Evolutionary conservation across 768 basidiomycete genomes (phyloP).

Genomic region (Lactarius pseudohatsudake): DNA sequence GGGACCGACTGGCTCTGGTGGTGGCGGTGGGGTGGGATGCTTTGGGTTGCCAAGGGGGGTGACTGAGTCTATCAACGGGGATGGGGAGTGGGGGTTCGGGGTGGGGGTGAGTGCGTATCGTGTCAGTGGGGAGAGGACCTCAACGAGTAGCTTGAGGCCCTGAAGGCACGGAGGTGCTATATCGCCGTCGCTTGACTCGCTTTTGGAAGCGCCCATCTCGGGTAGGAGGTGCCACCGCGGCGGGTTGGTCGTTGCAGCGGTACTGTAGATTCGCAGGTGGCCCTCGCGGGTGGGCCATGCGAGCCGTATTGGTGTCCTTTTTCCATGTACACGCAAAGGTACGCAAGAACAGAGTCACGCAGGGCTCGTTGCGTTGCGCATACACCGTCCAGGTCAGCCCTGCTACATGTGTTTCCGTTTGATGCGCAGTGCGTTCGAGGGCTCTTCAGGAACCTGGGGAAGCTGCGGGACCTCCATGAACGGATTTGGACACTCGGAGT

Average conservation of each 20-base stretch:
- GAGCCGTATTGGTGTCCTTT: neutral
- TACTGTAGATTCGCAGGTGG: neutral
- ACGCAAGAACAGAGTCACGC: neutral
- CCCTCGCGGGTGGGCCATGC: neutral
- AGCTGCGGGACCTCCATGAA: neutral
- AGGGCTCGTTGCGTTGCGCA: neutral
- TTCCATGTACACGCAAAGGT: neutral
- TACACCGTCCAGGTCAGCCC: neutral
- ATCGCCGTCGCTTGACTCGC: neutral
- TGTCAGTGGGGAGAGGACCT: neutral
- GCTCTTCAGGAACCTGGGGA: neutral
- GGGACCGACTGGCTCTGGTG: neutral
- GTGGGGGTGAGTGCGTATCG: neutral
- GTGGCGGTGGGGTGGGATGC: slow-evolving; percentile 3
- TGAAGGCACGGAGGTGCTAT: neutral
- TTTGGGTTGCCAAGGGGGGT: neutral
- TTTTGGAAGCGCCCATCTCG: neutral
- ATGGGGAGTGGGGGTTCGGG: neutral
- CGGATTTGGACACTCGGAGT: slow-evolving; percentile 1
- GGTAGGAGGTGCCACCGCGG: neutral
- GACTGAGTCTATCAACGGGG: neutral
- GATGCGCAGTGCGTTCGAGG: neutral
- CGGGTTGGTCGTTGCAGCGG: neutral
- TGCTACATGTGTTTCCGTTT: neutral
- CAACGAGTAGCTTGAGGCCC: neutral